Evolutionary conservation across 139 green algal genomes (phyloP).

Genomic region (Chlorella sorokiniana): DNA sequence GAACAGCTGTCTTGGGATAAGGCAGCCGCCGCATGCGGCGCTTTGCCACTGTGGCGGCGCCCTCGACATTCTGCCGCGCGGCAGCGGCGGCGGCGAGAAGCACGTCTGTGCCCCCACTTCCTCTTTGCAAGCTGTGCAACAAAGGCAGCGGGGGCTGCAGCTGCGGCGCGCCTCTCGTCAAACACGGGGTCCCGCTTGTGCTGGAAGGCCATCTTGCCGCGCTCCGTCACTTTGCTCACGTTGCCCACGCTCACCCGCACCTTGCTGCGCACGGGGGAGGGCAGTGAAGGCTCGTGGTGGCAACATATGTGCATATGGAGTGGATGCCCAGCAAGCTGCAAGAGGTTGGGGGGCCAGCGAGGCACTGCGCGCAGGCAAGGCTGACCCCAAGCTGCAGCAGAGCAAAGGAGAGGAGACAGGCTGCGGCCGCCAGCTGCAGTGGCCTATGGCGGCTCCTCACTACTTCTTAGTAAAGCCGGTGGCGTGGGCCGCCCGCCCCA

Average conservation of each 20-base stretch:
- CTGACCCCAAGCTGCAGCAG: background rate
- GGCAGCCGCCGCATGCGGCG: no score
- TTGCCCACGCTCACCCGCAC: background rate
- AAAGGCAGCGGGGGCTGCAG: no score
- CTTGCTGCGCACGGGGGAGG: background rate
- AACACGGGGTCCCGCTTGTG: conserved; percentile 21
- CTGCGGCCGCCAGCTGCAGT: background rate
- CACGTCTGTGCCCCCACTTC: no score
- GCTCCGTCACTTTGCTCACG: conserved; percentile 9
- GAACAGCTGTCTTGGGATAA: no score
- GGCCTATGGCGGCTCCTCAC: background rate
- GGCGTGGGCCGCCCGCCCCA: conserved; percentile 9
- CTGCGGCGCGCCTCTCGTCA: conserved; percentile 3
- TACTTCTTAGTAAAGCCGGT: conserved; percentile 6
- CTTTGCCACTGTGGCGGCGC: no score
- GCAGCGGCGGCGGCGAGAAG: no score
- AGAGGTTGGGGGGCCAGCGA: background rate
- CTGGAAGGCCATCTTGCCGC: conserved; percentile 12
- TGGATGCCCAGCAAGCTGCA: background rate
- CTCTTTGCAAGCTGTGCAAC: no score
- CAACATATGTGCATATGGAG: background rate
- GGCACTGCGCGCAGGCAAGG: no score
- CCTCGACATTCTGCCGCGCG: no score
- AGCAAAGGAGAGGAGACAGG: background rate
- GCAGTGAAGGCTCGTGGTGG: background rate